Conservation (phyloP, 345 rosid genomes). For the Eutrema japonicum region DNA sequence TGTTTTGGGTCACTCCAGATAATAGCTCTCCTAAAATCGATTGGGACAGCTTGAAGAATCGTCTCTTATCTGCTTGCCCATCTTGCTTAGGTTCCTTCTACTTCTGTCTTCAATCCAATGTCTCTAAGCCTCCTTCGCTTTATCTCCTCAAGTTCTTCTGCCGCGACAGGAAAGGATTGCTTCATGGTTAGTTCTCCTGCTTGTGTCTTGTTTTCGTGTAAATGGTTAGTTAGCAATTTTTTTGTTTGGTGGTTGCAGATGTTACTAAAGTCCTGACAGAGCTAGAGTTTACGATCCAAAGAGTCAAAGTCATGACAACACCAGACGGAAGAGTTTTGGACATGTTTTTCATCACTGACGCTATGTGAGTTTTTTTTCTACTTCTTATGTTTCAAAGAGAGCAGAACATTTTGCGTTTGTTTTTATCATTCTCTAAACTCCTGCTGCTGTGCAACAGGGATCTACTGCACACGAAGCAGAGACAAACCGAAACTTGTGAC, state of each 20-base stretch:
- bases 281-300: conserved; percentile 70
- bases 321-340: conserved; percentile 76
- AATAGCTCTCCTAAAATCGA: conserved; percentile 43
- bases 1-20: conserved; percentile 65
- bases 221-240: neutral
- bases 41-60: conserved; percentile 69
- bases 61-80: conserved; percentile 63
- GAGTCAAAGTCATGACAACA: conserved; percentile 75
- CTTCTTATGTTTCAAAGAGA: neutral
- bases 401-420: neutral
- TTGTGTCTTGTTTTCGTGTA: neutral
- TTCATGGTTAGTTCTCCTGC: conserved; percentile 53
- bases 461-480: conserved; percentile 59
- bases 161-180: conserved; percentile 63
- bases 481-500: conserved; percentile 57
- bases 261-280: conserved; percentile 61
- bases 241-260: conserved; percentile 45
- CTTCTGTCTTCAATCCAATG: conserved; percentile 46
- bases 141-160: conserved; percentile 66
- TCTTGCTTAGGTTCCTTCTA: conserved; percentile 51
- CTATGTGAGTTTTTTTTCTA: conserved; percentile 46
- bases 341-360: conserved; percentile 72
- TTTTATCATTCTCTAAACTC: neutral
- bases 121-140: conserved; percentile 50
- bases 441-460: conserved; percentile 50